Conservation (phyloP, 768 basidiomycete genomes). For the Favolaschia claudopus region DNA sequence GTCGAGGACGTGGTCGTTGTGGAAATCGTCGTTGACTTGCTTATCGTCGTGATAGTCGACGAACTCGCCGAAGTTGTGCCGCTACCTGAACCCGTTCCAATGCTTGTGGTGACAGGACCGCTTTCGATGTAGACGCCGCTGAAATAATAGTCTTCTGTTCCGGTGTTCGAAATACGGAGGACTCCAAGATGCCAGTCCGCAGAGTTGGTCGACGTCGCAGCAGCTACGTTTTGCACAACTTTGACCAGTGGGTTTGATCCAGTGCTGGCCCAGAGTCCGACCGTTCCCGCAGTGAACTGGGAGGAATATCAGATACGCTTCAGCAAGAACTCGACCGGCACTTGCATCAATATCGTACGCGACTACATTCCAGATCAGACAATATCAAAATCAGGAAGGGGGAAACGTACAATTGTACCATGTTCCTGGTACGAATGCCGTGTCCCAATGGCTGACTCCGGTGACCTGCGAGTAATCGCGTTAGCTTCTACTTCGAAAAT, state of each 20-base stretch:
- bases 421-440: constrained; percentile 55
- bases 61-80: constrained; percentile 28
- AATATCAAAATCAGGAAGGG: too few relatives aligned
- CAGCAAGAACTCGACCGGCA: constrained; percentile 7
- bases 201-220: constrained; percentile 64
- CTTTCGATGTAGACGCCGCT: constrained; percentile 67
- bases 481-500: background rate
- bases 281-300: constrained; percentile 61
- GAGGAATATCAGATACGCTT: too few relatives aligned
- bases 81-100: constrained; percentile 46
- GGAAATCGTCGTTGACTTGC: constrained; percentile 36
- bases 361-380: too few relatives aligned
- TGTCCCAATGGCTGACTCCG: constrained; percentile 55
- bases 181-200: constrained; percentile 70
- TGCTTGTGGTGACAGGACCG: constrained; percentile 60
- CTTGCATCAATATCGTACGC: constrained; percentile 69
- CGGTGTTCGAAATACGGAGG: constrained; percentile 52
- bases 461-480: constrained; percentile 27
- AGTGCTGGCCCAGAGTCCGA: constrained; percentile 66
- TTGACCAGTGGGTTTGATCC: constrained; percentile 55
- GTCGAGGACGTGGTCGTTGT: constrained; percentile 36
- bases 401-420: constrained; percentile 79
- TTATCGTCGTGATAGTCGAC: constrained; percentile 31
- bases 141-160: constrained; percentile 65
- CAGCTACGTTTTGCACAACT: constrained; percentile 55